Evolutionary conservation across 768 basidiomycete species (phyloP), one percentile per base, ranked within the genome.

Genomic region (Mycena capillaripes): DNA sequence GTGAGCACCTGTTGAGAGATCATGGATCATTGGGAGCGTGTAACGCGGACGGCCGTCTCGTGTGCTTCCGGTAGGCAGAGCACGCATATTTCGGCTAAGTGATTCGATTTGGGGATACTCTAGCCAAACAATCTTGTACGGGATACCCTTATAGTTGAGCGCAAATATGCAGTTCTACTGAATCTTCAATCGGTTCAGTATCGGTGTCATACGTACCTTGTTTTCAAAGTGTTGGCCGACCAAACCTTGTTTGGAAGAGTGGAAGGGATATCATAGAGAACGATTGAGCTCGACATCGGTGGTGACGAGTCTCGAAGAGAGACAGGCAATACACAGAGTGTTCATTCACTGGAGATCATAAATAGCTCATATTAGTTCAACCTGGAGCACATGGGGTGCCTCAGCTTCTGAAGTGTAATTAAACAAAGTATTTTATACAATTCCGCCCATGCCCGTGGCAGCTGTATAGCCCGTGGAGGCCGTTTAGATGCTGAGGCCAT

Each of bases 11-110:
- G 86, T 88, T 38, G 77, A 77, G 0, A 84, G 82, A 74, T 90
- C 89, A 72, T 85, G 76, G 64, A 91, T 88, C 29, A 85, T 81
- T 0, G 90, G 90, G 0, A 89, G 79, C 14, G 87, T 89, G 77
- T 89, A 88, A 40, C 68, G 70, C 0, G 76, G 80, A 11, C 57
- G 56, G 1, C 84, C 84, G 52, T 85, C 82, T 2, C 76, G 65
- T n/a, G n/a, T n/a, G n/a, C n/a, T n/a, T n/a, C n/a, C n/a, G 0
- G 84, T 86, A 14, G 86, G 82, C 1, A 75, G 63, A 2, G 85
- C 83, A 1, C 84, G 83, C 25, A 85, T 69, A 61, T 83, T 78
- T 64, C 80, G 80, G 76, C 78, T 78, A 52, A 78, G 73, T 0
- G 60, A 29, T 60, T 78, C 84, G 61, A 91, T 86, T 61, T 90